Evolutionary conservation across 345 rosid genomes (phyloP).

Genomic region (Eucalyptus pumila): DNA sequence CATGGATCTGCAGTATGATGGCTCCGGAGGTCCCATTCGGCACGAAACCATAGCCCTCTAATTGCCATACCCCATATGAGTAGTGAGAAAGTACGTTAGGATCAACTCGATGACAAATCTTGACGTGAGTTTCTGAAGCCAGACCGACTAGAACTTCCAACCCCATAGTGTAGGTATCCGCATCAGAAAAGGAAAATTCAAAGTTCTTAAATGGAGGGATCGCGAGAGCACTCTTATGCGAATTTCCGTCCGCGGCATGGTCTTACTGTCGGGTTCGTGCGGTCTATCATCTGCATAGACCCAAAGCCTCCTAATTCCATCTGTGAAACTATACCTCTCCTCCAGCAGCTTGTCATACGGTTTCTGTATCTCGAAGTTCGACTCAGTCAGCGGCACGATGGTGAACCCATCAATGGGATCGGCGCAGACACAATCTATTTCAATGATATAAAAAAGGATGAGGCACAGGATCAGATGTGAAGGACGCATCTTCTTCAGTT

Average conservation of each 20-base stretch:
- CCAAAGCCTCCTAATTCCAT: conserved; percentile 14
- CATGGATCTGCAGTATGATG: conserved; percentile 15
- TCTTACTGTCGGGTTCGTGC: conserved; percentile 9
- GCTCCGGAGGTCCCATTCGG: conserved; percentile 31
- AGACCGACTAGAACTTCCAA: background rate
- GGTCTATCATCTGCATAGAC: conserved; percentile 33
- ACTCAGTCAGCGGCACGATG: background rate
- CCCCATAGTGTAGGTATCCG: background rate
- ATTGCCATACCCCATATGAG: conserved; percentile 28
- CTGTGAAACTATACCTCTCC: conserved; percentile 11
- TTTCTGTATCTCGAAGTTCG: conserved; percentile 11
- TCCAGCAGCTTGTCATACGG: conserved; percentile 13
- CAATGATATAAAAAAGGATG: background rate
- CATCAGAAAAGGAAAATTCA: background rate
- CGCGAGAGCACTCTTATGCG: conserved; percentile 1
- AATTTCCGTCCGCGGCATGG: conserved; percentile 25
- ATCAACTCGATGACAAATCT: background rate
- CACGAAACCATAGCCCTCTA: conserved; percentile 25
- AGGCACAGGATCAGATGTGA: background rate
- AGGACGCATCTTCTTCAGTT: background rate
- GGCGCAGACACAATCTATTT: background rate
- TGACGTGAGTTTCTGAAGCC: background rate
- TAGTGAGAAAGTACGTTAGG: background rate
- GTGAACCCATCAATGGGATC: conserved; percentile 23
- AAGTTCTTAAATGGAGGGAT: background rate